Base-by-base conservation (phyloP, 495 filamentous ascomycete genomes). In the Hyaloscypha bicolor region DNA sequence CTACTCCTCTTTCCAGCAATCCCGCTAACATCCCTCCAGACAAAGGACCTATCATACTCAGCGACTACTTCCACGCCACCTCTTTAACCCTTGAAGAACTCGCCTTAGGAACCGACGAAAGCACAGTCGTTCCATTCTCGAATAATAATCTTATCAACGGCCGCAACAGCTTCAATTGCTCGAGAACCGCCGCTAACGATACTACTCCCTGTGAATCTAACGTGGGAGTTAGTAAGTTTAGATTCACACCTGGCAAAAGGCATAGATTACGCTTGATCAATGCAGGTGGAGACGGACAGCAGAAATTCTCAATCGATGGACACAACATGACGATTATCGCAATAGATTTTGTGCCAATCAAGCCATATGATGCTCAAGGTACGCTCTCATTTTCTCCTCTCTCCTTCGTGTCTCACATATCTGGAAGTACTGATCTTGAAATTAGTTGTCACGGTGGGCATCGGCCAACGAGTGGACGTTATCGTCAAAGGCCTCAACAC, bases 391-490 rank as follows among this genome's bases (percentile, higher is more conserved):
- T n/a, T 63, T 25, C 25, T 25, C 25, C 25, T 25, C 25, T 25
- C 25, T 2, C 25, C 25, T 25, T 25, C 25, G 1, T 25, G 25
- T 25, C 45, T 19, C 12, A 30, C 8, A 60, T 5, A 12, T 25
- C 25, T 2, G 32, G 9, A 42, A 11, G 19, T n/a, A 30, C 35
- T 65, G 21, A 55, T 16, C 6, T n/a, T n/a, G 30, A 33, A 25
- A 25, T 22, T 55, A 62, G 62, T 65, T 65, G 60, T 63, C 4
- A 67, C 62, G 16, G n/a, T 68, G 14, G 57, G 51, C 9, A 79
- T 91, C 73, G 90, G 86, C 12, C 88, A 93, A 78, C 84, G 91
- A 42, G 88, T 88, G 72, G 85, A 92, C 66, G 80, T 71, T 19
- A 29, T 71, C 1, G 56, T 71, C 51, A 82, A 83, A 42, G 89